Percentiles rank a stretch among this genome's conserved stretches.
phyloP scores from a whole-genome alignment of 2,329 filamentous ascomycete genomes.

The Phyllosticta citribraziliensis region DNA sequence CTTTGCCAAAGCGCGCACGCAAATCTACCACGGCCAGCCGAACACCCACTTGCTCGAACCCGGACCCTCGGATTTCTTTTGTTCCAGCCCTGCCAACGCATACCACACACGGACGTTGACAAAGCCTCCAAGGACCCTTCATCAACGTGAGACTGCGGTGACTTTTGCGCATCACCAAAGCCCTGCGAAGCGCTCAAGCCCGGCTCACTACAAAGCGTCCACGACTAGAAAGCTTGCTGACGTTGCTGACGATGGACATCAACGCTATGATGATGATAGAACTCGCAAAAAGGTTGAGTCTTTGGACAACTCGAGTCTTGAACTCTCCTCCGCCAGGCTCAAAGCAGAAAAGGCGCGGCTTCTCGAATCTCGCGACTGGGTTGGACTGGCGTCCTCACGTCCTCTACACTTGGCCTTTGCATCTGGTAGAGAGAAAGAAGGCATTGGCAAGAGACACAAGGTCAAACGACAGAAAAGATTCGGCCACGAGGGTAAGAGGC shows the following conservation, averaged over 20 bases:
- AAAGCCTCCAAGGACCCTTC: not conserved
- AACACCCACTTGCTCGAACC: constrained; percentile 10
- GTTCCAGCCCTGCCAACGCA: not conserved
- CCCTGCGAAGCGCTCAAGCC: not conserved
- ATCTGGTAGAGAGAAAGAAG: constrained; percentile 19
- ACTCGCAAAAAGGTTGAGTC: not conserved
- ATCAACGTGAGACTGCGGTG: constrained; percentile 1
- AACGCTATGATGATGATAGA: not conserved
- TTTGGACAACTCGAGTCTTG: not conserved
- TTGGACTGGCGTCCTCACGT: constrained; percentile 20
- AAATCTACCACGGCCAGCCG: constrained; percentile 18
- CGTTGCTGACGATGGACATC: not conserved
- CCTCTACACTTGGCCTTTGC: constrained; percentile 21
- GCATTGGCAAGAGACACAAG: constrained; percentile 26
- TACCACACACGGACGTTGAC: not conserved
- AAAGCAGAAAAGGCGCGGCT: constrained; percentile 11
- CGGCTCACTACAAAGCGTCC: too few relatives aligned
- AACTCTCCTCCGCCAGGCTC: not conserved
- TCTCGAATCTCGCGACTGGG: constrained; percentile 25
- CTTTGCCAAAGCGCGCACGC: constrained; percentile 33
- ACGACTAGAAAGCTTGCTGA: too few relatives aligned
- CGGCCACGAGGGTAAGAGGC: not conserved
- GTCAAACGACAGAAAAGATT: constrained; percentile 1
- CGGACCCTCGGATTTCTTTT: not conserved
- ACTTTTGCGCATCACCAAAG: not conserved